Evolutionary conservation across 2,329 filamentous ascomycete genomes (phyloP), one percentile per base, ranked within the genome.

Genomic region (Aspergillus fischeri): DNA sequence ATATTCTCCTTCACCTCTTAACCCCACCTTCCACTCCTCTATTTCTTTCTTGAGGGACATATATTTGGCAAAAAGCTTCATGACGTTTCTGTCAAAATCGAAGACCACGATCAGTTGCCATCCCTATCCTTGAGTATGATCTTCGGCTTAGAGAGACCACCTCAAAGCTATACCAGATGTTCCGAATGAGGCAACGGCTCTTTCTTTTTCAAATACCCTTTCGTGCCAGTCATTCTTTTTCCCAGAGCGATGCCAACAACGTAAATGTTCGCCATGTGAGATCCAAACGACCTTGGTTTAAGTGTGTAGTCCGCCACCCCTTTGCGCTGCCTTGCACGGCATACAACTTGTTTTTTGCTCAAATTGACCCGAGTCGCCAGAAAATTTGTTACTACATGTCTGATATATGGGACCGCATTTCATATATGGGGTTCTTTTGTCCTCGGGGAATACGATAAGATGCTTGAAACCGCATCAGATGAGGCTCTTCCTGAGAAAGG

Each of bases 251-350:
- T 55, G 55, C 63, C 55, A 55, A 52, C 45, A 35, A 57, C 50
- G 53, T 63, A 21, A 70, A 67, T 52, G 59, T 71, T 35, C 70
- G 65, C 25, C 67, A 68, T 63, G 70, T 73, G 55, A 73, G 65
- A 53, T 66, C 72, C 51, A 67, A 66, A 56, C 68, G 64, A 60
- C 72, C 70, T 48, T 71, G 72, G 72, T 54, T 73, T 42, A 68
- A 68, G 72, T 74, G 55, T 51, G 61, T 55, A n/a, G 47, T 21
- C 24, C 53, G n/a, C 52, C 49, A 51, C 53, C 45, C 48, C 55
- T 25, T 60, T 47, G 10, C 20, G 17, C 9, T 21, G 21, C 17
- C 20, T 51, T 60, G 49, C 54, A 17, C 21, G 27, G 17, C 3
- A 20, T 44, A 38, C 35, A 32, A 28, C 29, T 11, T 11, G 11